Base-by-base conservation (phyloP, 352 stramenopile genomes). In the Blastocystis hominis region DNA sequence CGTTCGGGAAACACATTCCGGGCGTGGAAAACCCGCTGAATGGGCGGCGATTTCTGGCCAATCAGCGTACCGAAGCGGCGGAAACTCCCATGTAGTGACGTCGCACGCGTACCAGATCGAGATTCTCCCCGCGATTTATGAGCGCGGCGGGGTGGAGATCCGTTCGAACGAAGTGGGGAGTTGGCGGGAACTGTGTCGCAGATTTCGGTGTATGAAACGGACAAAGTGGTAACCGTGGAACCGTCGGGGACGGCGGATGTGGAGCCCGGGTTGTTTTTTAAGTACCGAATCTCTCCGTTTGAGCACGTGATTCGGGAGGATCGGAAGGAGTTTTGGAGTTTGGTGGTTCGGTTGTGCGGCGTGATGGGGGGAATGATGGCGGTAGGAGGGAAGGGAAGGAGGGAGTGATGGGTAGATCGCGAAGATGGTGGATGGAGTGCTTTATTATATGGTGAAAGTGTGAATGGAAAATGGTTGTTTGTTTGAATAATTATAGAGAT, bases 221-320 rank as follows among this genome's bases (percentile, higher is more conserved):
- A 80, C 17, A 66, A 80, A 13, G 10, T 24, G 3, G 70, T 80
- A 0, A 40, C 17, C 2, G 47, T 80, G 17, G 44, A 40, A 46
- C 40, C 36, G 0, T 38, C 62, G 17, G 42, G 38, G 20, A 38
- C 44, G 15, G 70, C 70, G 3, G 70, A 80, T 38, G 1, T 59
- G 30, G 42, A 80, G 44, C 93, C 93, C 36, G 94, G 94, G 7
- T 90, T 96, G 13, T 96, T 96, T 90, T 95, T 95, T 76, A 91
- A 96, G 46, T 97, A 96, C 88, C 93, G 96, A 89, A 92, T 97
- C 56, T 94, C 94, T 76, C 93, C 94, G 0, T 97, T 97, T 91
- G 90, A 91, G 40, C 91, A 96, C 30, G 91, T 95, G 89, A 91
- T 95, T 66, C 89, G 88, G 36, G 89, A 90, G 63, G 91, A 91